These are phyloP conservation scores for Penicillium maclennaniae DNA, from an alignment of 495 filamentous ascomycete species.

Conservation along the genomic window DNA sequence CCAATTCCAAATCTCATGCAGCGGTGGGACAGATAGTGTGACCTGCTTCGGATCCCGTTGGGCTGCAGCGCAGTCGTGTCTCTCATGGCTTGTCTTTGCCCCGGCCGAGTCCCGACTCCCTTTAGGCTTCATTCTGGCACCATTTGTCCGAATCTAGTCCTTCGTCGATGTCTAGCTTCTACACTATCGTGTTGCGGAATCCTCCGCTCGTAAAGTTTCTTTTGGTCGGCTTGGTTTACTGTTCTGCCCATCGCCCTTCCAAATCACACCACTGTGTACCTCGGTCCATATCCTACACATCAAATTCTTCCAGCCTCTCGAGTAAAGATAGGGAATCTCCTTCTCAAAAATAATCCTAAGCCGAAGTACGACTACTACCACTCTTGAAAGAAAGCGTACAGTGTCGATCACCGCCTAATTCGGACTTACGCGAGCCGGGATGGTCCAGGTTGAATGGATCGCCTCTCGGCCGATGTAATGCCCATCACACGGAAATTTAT, in stretches of 20 bases:
- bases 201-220: not conserved
- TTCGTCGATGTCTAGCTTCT: not conserved
- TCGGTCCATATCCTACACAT: not conserved
- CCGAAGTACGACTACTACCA: not conserved
- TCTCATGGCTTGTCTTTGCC: not conserved
- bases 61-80: not conserved
- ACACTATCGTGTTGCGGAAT: not conserved
- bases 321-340: not conserved
- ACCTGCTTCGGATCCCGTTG: not conserved
- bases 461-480: not conserved
- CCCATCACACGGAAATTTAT: not conserved
- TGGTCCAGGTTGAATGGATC: not conserved
- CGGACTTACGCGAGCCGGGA: not conserved
- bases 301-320: not conserved
- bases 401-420: not conserved
- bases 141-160: not conserved
- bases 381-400: not conserved
- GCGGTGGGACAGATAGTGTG: conserved; percentile 12
- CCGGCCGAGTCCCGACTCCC: too few relatives aligned
- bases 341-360: not conserved
- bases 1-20: conserved; percentile 15
- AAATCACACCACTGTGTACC: not conserved
- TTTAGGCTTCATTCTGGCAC: too few relatives aligned
- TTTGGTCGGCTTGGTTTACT: not conserved
- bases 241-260: not conserved